phyloP scores from a whole-genome alignment of 108 stramenopile species.

The Craspedostauros australis region DNA sequence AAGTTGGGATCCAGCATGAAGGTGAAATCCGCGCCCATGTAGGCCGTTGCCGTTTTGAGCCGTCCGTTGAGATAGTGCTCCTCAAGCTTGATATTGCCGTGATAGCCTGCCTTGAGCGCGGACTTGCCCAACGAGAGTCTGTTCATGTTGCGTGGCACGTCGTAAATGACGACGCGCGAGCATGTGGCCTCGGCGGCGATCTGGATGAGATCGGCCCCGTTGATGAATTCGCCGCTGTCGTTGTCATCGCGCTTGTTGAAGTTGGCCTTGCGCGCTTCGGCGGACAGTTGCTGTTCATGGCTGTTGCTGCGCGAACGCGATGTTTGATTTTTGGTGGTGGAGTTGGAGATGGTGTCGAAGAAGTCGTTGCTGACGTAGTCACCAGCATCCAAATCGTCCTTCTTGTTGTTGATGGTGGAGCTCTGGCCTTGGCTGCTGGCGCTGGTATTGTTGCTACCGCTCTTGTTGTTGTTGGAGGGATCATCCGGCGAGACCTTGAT shows the following conservation, averaged over 20 bases:
- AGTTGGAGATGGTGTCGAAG: conserved; percentile 34
- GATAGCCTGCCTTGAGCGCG: conserved; percentile 76
- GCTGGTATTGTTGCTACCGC: too few relatives aligned
- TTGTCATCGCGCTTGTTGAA: conserved; percentile 31
- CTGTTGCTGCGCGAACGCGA: too few relatives aligned
- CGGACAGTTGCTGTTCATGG: conserved; percentile 17
- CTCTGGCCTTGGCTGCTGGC: conserved; percentile 21
- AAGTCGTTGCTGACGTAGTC: conserved; percentile 30
- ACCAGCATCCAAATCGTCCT: conserved; percentile 16
- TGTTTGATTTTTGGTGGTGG: conserved; percentile 1
- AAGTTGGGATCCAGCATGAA: conserved; percentile 10
- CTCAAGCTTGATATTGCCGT: conserved; percentile 75
- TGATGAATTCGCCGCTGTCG: conserved; percentile 35
- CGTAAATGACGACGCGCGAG: conserved; percentile 61
- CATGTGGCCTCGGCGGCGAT: conserved; percentile 69
- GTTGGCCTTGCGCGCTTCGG: conserved; percentile 23
- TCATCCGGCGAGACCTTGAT: conserved; percentile 49
- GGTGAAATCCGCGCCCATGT: conserved; percentile 52
- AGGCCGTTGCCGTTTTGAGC: conserved; percentile 86
- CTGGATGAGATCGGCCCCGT: conserved; percentile 63
- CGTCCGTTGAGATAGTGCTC: conserved; percentile 84
- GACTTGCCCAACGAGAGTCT: conserved; percentile 58
- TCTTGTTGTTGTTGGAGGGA: too few relatives aligned
- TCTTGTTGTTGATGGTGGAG: conserved; percentile 17
- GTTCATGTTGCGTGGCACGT: conserved; percentile 76